Evolutionary conservation across 2,329 filamentous ascomycete genomes (phyloP).

Genomic region (Daldinia sp.): DNA sequence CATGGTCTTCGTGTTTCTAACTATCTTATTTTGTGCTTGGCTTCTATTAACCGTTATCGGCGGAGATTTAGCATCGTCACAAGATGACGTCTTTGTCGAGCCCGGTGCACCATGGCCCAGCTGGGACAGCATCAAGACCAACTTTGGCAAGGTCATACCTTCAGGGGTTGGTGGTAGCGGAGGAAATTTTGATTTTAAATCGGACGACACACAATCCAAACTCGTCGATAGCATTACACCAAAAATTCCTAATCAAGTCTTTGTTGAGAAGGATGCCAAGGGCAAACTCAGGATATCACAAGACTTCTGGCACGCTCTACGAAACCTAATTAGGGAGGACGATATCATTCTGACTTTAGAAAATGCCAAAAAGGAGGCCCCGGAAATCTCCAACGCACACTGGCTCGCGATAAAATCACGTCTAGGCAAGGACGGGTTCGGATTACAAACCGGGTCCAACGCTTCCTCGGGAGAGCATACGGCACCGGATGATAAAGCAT

Average conservation of each 20-base stretch:
- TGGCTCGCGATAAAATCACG: slow-evolving; percentile 61
- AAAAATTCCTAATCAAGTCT: slow-evolving; percentile 68
- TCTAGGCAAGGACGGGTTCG: slow-evolving; percentile 53
- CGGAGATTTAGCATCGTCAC: background rate
- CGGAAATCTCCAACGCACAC: slow-evolving; percentile 59
- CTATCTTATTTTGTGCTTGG: slow-evolving; percentile 17
- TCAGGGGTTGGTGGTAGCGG: background rate
- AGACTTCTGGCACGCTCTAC: slow-evolving; percentile 75
- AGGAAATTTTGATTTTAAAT: background rate
- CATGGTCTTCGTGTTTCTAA: slow-evolving; percentile 9
- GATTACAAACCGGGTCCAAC: slow-evolving; percentile 33
- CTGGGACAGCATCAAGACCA: slow-evolving; percentile 9
- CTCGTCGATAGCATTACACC: slow-evolving; percentile 55
- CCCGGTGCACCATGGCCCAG: background rate
- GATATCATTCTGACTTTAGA: slow-evolving; percentile 62
- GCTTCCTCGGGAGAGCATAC: background rate
- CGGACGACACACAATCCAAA: slow-evolving; percentile 40
- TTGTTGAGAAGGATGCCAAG: slow-evolving; percentile 64
- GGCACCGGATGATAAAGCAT: background rate
- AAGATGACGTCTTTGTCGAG: background rate
- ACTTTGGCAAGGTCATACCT: slow-evolving; percentile 11
- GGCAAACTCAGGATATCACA: slow-evolving; percentile 67
- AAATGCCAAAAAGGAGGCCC: slow-evolving; percentile 54
- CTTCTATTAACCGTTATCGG: slow-evolving; percentile 10
- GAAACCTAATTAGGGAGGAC: slow-evolving; percentile 65